phyloP scores from a whole-genome alignment of 2,329 filamentous ascomycete species.

The Ploettnerulaceae sp. region DNA sequence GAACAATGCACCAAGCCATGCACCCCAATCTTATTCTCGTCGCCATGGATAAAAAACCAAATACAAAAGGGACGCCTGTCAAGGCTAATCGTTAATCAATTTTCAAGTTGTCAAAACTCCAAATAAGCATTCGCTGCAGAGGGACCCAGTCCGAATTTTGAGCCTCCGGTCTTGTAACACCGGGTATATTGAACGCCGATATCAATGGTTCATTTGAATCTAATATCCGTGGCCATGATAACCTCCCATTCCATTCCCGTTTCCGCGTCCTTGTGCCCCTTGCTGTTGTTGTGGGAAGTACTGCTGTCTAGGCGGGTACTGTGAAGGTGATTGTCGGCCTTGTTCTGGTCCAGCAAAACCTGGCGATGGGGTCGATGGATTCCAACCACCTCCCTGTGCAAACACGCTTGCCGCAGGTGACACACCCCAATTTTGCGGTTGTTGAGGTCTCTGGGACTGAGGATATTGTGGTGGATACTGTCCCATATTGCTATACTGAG shows the following conservation, averaged over 20 bases:
- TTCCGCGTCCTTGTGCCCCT: conserved; percentile 16
- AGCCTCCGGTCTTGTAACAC: background rate
- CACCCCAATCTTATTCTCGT: background rate
- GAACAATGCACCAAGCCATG: background rate
- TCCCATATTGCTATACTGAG: conserved; percentile 24
- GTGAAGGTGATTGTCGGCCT: conserved; percentile 18
- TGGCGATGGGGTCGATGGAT: conserved; percentile 21
- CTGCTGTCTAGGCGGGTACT: conserved; percentile 20
- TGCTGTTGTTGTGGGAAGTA: conserved; percentile 15
- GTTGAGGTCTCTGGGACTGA: conserved; percentile 22
- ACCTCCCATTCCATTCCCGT: conserved; percentile 11
- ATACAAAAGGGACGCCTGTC: background rate
- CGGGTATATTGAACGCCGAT: background rate
- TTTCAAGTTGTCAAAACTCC: no score
- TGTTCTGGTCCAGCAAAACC: conserved; percentile 12
- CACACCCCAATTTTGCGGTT: conserved; percentile 29
- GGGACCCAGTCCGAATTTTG: background rate
- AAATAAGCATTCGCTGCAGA: background rate
- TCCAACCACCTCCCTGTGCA: conserved; percentile 36
- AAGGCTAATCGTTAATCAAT: background rate
- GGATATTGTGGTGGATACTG: conserved; percentile 27
- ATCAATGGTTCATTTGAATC: background rate
- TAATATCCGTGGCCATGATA: conserved; percentile 19
- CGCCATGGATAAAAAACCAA: background rate
- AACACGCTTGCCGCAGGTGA: conserved; percentile 31